These are phyloP conservation scores for Entoloma clypeatum DNA, from an alignment of 1,284 basidiomycete genomes.

Conservation along the genomic window DNA sequence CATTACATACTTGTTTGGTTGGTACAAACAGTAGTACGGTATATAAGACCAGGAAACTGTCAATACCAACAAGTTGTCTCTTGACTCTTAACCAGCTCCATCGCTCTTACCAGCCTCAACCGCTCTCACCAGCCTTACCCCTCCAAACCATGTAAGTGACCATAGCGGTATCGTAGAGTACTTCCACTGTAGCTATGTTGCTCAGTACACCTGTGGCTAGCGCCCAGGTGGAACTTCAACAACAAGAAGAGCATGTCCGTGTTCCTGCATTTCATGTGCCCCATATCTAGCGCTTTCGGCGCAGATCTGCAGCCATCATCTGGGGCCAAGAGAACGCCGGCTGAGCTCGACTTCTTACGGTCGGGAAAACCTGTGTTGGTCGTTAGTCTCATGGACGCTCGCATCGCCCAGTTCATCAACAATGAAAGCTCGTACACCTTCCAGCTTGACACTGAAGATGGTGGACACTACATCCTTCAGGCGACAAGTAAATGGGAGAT, in stretches of 20 bases:
- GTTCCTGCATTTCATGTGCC: conserved; percentile 80
- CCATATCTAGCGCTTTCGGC: conserved; percentile 77
- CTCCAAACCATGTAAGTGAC: too few relatives aligned
- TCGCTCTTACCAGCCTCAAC: too few relatives aligned
- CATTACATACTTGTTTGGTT: too few relatives aligned
- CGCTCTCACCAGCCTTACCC: too few relatives aligned
- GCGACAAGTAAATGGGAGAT: conserved; percentile 64
- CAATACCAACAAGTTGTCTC: too few relatives aligned
- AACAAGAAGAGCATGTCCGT: conserved; percentile 84
- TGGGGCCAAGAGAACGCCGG: conserved; percentile 53
- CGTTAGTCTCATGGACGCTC: conserved; percentile 67
- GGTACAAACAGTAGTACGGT: too few relatives aligned
- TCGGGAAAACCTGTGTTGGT: conserved; percentile 69
- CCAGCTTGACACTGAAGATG: conserved; percentile 80
- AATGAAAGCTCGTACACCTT: conserved; percentile 78
- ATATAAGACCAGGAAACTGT: too few relatives aligned
- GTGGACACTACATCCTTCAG: conserved; percentile 76
- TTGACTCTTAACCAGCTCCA: too few relatives aligned
- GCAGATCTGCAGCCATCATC: conserved; percentile 48
- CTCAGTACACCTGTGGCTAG: too few relatives aligned
- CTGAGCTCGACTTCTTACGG: conserved; percentile 70
- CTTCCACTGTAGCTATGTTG: too few relatives aligned
- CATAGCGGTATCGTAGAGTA: too few relatives aligned
- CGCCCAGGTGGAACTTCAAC: too few relatives aligned
- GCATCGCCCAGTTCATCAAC: conserved; percentile 66